These are phyloP conservation scores for Puya raimondii DNA, from an alignment of 176 grass and related monocot species.

Conservation along the genomic window DNA sequence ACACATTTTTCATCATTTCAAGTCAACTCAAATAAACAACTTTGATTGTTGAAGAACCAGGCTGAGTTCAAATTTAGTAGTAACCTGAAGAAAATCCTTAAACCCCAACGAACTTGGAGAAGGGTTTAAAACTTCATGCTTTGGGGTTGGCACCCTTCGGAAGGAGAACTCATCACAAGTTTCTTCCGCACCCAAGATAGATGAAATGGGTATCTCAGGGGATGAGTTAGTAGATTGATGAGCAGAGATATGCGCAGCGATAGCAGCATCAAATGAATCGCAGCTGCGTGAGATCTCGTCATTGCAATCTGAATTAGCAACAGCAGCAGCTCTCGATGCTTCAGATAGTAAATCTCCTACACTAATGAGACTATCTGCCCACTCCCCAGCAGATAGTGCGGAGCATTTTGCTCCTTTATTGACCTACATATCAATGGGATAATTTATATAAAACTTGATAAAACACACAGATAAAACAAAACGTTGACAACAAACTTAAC, in stretches of 20 bases:
- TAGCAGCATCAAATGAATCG: slow-evolving; percentile 92
- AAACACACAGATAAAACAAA: background rate
- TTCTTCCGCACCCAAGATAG: slow-evolving; percentile 78
- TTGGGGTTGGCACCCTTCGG: slow-evolving; percentile 21
- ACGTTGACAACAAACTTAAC: too few relatives aligned
- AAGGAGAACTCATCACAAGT: slow-evolving; percentile 89
- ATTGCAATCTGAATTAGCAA: slow-evolving; percentile 38
- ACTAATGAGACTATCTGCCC: slow-evolving; percentile 92
- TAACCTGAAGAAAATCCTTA: slow-evolving; percentile 67
- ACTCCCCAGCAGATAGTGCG: slow-evolving; percentile 52
- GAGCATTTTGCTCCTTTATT: slow-evolving; percentile 22
- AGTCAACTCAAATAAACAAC: background rate
- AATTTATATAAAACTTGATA: too few relatives aligned
- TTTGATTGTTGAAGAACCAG: background rate
- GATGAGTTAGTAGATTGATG: slow-evolving; percentile 34
- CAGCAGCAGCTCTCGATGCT: slow-evolving; percentile 63
- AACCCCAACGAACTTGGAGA: slow-evolving; percentile 43
- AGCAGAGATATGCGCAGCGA: slow-evolving; percentile 73
- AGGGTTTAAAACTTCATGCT: slow-evolving; percentile 36
- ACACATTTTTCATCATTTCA: background rate
- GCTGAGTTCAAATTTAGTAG: background rate
- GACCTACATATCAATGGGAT: slow-evolving; percentile 15
- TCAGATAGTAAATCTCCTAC: slow-evolving; percentile 86
- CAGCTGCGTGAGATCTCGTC: slow-evolving; percentile 53
- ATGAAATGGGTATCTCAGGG: slow-evolving; percentile 21